Evolutionary conservation across 1,284 basidiomycete genomes (phyloP).

Genomic region (Melanopsichium pennsylvanicum): DNA sequence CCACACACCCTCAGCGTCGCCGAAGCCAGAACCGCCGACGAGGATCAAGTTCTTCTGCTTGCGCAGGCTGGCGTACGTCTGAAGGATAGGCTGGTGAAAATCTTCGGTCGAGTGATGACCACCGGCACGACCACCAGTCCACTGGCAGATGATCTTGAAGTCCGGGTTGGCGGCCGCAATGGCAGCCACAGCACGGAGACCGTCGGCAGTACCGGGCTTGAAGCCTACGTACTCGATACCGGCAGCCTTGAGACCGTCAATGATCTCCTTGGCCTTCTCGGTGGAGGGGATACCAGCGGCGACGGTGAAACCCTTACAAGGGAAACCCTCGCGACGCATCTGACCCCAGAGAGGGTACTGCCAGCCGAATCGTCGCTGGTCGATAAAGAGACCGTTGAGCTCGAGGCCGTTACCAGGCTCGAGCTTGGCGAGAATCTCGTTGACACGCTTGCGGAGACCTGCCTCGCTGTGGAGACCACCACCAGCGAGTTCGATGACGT

Average conservation of each 20-base stretch:
- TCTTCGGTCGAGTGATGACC: slow-evolving; percentile 98
- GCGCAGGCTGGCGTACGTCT: slow-evolving; percentile 89
- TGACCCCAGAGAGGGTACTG: slow-evolving; percentile 97
- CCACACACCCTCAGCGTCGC: slow-evolving; percentile 93
- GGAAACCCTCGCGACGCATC: slow-evolving; percentile 92
- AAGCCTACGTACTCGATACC: slow-evolving; percentile 95
- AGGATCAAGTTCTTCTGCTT: slow-evolving; percentile 87
- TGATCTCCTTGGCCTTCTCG: slow-evolving; percentile 93
- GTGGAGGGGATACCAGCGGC: slow-evolving; percentile 92
- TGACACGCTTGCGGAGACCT: slow-evolving; percentile 85
- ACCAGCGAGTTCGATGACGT: slow-evolving; percentile 94
- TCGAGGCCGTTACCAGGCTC: slow-evolving; percentile 73
- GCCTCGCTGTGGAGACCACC: slow-evolving; percentile 94
- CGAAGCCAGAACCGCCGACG: slow-evolving; percentile 96
- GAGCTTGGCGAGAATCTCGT: slow-evolving; percentile 48
- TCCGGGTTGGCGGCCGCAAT: slow-evolving; percentile 93
- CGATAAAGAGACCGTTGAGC: slow-evolving; percentile 96
- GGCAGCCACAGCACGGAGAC: slow-evolving; percentile 94
- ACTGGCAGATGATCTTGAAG: slow-evolving; percentile 97
- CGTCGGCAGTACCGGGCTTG: slow-evolving; percentile 97
- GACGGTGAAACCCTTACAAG: slow-evolving; percentile 96
- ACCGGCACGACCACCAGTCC: slow-evolving; percentile 99
- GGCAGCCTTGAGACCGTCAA: slow-evolving; percentile 76
- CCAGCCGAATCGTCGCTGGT: slow-evolving; percentile 92
- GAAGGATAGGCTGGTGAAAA: slow-evolving; percentile 93